Conservation (phyloP, 352 stramenopile genomes). For the Nothophytophthora sp. region DNA sequence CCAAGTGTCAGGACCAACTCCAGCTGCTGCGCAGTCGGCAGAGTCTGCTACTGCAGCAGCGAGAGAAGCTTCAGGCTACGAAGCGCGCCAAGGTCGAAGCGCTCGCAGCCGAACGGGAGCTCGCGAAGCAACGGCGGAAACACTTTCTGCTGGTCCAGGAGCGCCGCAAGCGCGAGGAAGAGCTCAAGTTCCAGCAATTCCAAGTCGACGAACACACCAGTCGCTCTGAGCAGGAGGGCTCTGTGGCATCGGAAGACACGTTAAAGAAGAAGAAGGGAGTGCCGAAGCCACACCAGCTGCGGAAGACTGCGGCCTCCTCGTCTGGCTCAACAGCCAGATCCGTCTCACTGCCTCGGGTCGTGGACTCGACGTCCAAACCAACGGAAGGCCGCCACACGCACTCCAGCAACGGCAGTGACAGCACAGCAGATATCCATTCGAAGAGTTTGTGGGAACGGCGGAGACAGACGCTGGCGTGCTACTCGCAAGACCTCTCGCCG, state of each 20-base stretch:
- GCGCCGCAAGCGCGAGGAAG: conserved; percentile 46
- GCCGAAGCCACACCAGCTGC: conserved; percentile 3
- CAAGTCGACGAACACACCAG: conserved; percentile 13
- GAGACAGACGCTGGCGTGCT: conserved; percentile 45
- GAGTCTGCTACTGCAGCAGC: conserved; percentile 44
- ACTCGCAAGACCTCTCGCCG: conserved; percentile 65
- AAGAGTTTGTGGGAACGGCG: conserved; percentile 33
- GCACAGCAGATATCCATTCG: conserved; percentile 16
- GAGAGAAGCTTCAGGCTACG: conserved; percentile 38
- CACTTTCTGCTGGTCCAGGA: conserved; percentile 40
- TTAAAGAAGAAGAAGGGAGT: conserved; percentile 22
- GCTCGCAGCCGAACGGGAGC: conserved; percentile 19
- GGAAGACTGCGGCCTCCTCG: neutral
- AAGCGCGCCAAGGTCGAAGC: conserved; percentile 40
- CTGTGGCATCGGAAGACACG: conserved; percentile 1
- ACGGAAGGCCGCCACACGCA: neutral
- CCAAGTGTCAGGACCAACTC: conserved; percentile 57
- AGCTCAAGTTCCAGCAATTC: conserved; percentile 40
- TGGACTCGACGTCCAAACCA: conserved; percentile 2
- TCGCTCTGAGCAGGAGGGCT: conserved; percentile 20
- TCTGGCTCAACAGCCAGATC: neutral
- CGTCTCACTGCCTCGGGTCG: conserved; percentile 11
- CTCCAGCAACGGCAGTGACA: conserved; percentile 6
- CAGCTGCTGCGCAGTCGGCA: conserved; percentile 44
- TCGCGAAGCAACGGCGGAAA: conserved; percentile 35